Base-by-base conservation (phyloP, 2,329 filamentous ascomycete genomes). In the Ilyonectria sp. region DNA sequence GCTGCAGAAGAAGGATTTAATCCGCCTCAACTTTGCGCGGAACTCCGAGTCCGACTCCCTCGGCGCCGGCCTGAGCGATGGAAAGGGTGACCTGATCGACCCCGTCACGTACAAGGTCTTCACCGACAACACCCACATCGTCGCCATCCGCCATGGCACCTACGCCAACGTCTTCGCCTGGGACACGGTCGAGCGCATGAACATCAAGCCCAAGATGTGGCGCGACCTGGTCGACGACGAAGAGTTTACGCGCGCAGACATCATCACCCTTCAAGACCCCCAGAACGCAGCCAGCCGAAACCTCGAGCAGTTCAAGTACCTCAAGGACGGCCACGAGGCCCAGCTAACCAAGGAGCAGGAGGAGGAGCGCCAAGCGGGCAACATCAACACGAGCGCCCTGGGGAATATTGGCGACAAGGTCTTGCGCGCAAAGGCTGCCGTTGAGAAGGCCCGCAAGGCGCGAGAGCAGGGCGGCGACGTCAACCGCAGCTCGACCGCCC, bases 171-270 rank as follows among this genome's bases (percentile, higher is more conserved):
- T 97, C 5, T 99, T 98, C 79, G 91, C 95, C 1, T 98, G 92
- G 89, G 97, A 99, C 77, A 99, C 97, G 1, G 90, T 99, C 43
- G 94, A 98, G 82, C 89, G 93, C 75, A 89, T 99, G 84, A 99
- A 99, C 80, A 92, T 99, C 81, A 98, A 98, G 84, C 88, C 94
- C 56, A 98, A 98, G 87, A 92, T 97, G 84, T 99, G 96, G 96
- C 89, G 86, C 71, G 96, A 99, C 81, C 83, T 99, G 49, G 88
- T 98, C 9, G 94, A 93, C 76, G 95, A 99, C 74, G 87, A 91
- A 69, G 92, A 94, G 66, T 99, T 99, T 76, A 89, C 89, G 33
- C 89, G 96, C 69, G 93, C 93, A 74, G 96, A 99, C 80, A 95
- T 99, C 68, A 97, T 99, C 77, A 98, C 94, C 0, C 84, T 99